Base-by-base conservation (phyloP, 345 rosid species). In the Microthlaspi erraticum region DNA sequence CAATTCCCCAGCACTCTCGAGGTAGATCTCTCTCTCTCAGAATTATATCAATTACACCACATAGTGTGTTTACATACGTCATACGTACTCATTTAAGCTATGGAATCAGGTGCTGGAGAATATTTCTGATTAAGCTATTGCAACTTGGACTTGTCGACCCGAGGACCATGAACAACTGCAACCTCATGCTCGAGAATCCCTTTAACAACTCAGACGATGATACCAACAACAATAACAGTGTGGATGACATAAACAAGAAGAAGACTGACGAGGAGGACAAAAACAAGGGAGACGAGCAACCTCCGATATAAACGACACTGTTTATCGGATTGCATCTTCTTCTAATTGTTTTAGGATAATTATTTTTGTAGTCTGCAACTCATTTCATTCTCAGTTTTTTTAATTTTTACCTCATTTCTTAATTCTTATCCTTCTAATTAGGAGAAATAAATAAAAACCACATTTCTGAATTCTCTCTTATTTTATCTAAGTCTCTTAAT, bases 41-140 rank as follows among this genome's bases (percentile, higher is more conserved):
- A 56, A 14, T 11, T 44, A 6, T 38, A n/a, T 42, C 26, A 9
- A 8, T 33, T 5, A 38, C 1, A 29, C 17, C 17, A 38, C 20
- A 18, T 49, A 17, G 26, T 23, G 26, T 23, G 3, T 23, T 2
- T 50, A 39, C 26, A n/a, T 13, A 12, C 34, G 34, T 32, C 26
- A n/a, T 13, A 12, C 34, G 34, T 32, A 32, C 34, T 2, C 26
- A 23, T 23, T 23, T 23, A 23, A 23, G 26, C 26, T 23, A 23
- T 23, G 26, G 26, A 23, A 23, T 23, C 26, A 91, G 98, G 92
- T 85, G 91, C 67, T 91, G 93, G 99, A 88, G 88, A 73, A 39
- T 88, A 10, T 85, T 87, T 58, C 63, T 91, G 90, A 80, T 87
- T n/a, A 91, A 89, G 65, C 71, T 86, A 16, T 89, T 95, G 97